Base-by-base conservation (phyloP, 345 rosid species). In the Nasturtium officinale region DNA sequence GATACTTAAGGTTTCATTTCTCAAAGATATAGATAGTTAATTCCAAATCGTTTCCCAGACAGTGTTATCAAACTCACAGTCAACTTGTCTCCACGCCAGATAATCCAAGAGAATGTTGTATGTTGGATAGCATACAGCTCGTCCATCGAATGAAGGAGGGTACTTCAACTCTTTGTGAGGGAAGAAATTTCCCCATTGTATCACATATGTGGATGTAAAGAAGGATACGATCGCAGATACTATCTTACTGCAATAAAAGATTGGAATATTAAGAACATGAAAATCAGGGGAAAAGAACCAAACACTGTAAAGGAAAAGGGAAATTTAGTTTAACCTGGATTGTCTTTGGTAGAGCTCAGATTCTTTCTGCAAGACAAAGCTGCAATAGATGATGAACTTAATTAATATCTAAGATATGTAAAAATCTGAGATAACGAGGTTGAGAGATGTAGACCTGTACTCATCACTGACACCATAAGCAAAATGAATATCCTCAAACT, bases 71-170 rank as follows among this genome's bases (percentile, higher is more conserved):
- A 18, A 85, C 99, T 90, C 73, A 95, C 96, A 95, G 74, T 95
- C 99, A 69, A 91, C 98, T 86, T 95, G 98, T 79, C 99, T 86
- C 97, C 97, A 91, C 5, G 96, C 83, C 48, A 91, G 74, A 82
- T 91, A 95, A 83, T 91, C 96, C 73, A 69, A 82, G 76, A 95
- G 87, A 79, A 90, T 88, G 66, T 90, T 81, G 54, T 78, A 55
- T 47, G 96, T 85, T 28, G 96, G 99, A 66, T 95, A 91, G 79
- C 92, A 91, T 54, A 95, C 84, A 13, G 90, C 90, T 50, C 97
- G 89, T 70, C 96, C 97, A 81, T 95, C 96, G 65, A 95, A 91
- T 61, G 86, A 82, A 54, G 96, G 95, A 69, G 87, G 80, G 74
- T 83, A 91, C 74, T 83, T 87, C 72, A 91, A 63, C 42, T 80